Evolutionary conservation across 345 rosid species (phyloP).

Genomic region (Boechera retrofracta): DNA sequence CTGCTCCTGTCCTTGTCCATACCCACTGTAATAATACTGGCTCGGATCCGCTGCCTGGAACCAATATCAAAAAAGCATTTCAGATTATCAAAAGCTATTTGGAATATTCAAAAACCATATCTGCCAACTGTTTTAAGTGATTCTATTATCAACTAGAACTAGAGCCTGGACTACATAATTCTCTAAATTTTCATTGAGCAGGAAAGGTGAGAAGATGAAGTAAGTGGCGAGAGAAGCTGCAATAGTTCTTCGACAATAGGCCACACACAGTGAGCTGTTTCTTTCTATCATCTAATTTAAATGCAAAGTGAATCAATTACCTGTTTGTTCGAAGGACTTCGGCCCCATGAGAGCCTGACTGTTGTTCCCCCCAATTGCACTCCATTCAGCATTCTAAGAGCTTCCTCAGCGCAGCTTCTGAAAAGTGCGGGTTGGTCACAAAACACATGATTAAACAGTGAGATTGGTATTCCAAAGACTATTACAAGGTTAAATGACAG

Average conservation of each 20-base stretch:
- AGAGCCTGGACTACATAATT: constrained; percentile 3
- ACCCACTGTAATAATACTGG: constrained; percentile 76
- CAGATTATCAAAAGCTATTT: not conserved
- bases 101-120: not conserved
- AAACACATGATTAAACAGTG: not conserved
- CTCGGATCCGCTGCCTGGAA: constrained; percentile 59
- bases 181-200: not conserved
- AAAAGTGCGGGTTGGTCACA: constrained; percentile 12
- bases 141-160: not conserved
- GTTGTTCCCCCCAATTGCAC: constrained; percentile 76
- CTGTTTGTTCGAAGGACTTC: constrained; percentile 86
- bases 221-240: not conserved
- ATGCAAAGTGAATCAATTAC: constrained; percentile 41
- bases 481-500: not conserved
- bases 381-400: constrained; percentile 68
- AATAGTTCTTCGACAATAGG: not conserved
- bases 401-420: constrained; percentile 93
- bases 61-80: constrained; percentile 37
- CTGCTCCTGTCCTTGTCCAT: constrained; percentile 73
- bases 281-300: constrained; percentile 1
- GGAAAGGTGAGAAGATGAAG: not conserved
- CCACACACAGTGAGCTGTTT: not conserved
- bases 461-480: not conserved
- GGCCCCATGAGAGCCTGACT: constrained; percentile 95
- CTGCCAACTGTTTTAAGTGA: not conserved